Percentiles rank a stretch among this genome's conserved stretches.
phyloP scores from a whole-genome alignment of 257 asterid species.

The Echium plantagineum region DNA sequence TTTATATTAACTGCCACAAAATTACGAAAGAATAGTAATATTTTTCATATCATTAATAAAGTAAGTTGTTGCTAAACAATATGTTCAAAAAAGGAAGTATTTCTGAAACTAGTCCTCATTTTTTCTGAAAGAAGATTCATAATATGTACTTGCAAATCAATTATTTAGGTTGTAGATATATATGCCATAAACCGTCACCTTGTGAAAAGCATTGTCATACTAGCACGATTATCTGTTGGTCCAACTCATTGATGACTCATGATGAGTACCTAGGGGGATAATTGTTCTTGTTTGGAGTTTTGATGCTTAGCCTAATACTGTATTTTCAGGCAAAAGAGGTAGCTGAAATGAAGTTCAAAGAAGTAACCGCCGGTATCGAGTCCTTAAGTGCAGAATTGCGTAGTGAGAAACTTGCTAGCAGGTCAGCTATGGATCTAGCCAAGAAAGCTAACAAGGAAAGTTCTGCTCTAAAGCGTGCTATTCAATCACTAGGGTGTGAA shows the following conservation, averaged over 20 bases:
- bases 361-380: slow-evolving; percentile 33
- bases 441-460: slow-evolving; percentile 57
- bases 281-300: not conserved
- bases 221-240: not conserved
- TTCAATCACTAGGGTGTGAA: slow-evolving; percentile 77
- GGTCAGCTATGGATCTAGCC: slow-evolving; percentile 59
- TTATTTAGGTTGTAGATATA: not conserved
- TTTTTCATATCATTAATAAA: no score
- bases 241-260: not conserved
- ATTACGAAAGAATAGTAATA: no score
- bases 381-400: slow-evolving; percentile 53
- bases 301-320: slow-evolving; percentile 11
- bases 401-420: slow-evolving; percentile 57
- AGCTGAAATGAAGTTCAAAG: slow-evolving; percentile 55
- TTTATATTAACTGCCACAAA: no score
- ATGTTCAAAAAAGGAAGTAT: no score
- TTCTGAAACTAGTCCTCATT: not conserved
- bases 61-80: no score
- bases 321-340: slow-evolving; percentile 69
- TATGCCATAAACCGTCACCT: no score
- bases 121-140: not conserved
- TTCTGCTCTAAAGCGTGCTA: slow-evolving; percentile 65
- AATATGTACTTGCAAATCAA: no score
- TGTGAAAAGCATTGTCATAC: no score
- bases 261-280: no score